Evolutionary conservation across 768 basidiomycete species (phyloP).

Genomic region (Cystofilobasidium macerans): DNA sequence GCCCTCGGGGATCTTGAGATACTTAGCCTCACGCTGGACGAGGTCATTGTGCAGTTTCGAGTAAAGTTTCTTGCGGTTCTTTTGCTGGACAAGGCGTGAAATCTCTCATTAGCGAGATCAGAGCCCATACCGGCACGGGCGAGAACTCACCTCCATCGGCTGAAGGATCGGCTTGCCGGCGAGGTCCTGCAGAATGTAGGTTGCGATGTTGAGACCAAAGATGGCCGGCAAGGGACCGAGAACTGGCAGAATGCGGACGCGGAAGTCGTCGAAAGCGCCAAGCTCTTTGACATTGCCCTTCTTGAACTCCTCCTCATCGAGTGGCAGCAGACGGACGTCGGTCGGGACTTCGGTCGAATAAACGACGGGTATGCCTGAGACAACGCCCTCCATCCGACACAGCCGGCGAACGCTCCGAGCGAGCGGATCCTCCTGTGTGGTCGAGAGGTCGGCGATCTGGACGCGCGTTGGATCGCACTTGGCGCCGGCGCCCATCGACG

Average conservation of each 20-base stretch:
- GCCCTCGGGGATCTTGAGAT: slow-evolving; percentile 17
- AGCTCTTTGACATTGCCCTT: slow-evolving; percentile 83
- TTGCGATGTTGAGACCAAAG: slow-evolving; percentile 81
- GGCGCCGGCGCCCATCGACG: slow-evolving; percentile 92
- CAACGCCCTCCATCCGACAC: slow-evolving; percentile 38
- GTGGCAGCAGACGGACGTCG: slow-evolving; percentile 75
- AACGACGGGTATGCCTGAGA: slow-evolving; percentile 52
- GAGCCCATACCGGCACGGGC: too few species aligned
- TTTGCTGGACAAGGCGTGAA: slow-evolving; percentile 42
- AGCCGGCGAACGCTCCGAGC: slow-evolving; percentile 79
- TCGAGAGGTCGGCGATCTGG: slow-evolving; percentile 83
- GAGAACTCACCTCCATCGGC: slow-evolving; percentile 46
- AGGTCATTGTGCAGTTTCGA: slow-evolving; percentile 66
- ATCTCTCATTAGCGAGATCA: slow-evolving; percentile 31
- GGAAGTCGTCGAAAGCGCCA: slow-evolving; percentile 79
- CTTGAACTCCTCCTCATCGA: slow-evolving; percentile 82
- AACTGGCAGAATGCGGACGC: slow-evolving; percentile 41
- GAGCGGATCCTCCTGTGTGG: slow-evolving; percentile 85
- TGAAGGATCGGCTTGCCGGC: slow-evolving; percentile 73
- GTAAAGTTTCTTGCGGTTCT: slow-evolving; percentile 72
- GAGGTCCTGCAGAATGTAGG: slow-evolving; percentile 75
- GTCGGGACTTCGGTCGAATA: slow-evolving; percentile 91
- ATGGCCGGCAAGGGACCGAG: slow-evolving; percentile 63
- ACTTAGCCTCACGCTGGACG: slow-evolving; percentile 50
- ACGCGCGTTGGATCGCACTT: slow-evolving; percentile 90